Percentiles rank a stretch among this genome's conserved stretches.
These are phyloP conservation scores for Ampelocalamus luodianensis DNA, from an alignment of 176 grass and related monocot species.

Conservation along the genomic window DNA sequence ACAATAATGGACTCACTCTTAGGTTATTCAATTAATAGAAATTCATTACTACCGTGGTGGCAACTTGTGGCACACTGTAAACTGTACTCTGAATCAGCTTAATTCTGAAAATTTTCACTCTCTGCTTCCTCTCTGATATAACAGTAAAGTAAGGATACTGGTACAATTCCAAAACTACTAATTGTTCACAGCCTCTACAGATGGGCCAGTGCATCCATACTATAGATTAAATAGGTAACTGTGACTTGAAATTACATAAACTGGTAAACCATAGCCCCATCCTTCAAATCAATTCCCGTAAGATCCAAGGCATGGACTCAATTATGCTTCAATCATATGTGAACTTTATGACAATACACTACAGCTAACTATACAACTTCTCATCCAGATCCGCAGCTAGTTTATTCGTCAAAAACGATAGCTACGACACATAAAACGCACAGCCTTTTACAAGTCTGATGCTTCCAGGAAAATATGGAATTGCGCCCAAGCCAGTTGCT, in stretches of 20 bases:
- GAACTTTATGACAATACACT: not conserved
- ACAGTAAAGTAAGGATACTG: not conserved
- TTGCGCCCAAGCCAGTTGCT: not conserved
- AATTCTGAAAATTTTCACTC: not conserved
- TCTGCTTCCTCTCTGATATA: not conserved
- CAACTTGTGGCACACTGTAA: not conserved
- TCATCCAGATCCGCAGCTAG: not conserved
- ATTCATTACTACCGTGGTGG: not conserved
- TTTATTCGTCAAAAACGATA: not conserved
- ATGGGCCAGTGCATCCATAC: not conserved
- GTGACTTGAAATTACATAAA: not conserved
- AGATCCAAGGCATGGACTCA: not conserved
- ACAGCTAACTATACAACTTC: not conserved
- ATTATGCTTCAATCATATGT: not conserved
- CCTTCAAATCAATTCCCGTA: not conserved
- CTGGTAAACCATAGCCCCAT: not conserved
- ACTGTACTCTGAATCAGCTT: not conserved
- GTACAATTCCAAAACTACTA: not conserved
- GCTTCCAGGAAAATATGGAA: not conserved
- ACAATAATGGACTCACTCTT: not conserved
- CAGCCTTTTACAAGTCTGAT: not conserved
- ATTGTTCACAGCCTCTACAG: not conserved
- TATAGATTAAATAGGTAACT: conserved; percentile 5
- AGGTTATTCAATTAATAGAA: not conserved
- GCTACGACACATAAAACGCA: not conserved